These are phyloP conservation scores for Mollisiaceae sp. DNA, from an alignment of 2,329 filamentous ascomycete species.

Conservation along the genomic window DNA sequence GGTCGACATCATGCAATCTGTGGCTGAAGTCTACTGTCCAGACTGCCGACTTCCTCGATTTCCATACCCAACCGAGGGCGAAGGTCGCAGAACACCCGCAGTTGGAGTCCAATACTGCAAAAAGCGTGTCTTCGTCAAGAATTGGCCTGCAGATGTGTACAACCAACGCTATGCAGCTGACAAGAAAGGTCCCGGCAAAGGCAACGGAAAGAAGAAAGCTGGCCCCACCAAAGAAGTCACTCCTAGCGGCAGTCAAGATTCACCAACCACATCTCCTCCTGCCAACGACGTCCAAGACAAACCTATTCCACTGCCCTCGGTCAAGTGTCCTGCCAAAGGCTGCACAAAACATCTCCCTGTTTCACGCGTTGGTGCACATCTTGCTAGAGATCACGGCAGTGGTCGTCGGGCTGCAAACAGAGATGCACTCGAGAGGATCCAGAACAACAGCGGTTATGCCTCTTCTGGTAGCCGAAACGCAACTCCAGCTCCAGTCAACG, in stretches of 20 bases:
- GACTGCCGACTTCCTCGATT: conserved; percentile 77
- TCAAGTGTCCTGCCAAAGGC: conserved; percentile 62
- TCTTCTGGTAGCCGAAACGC: conserved; percentile 67
- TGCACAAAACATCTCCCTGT: conserved; percentile 70
- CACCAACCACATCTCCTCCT: conserved; percentile 47
- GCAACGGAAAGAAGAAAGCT: conserved; percentile 70
- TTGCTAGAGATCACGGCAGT: conserved; percentile 71
- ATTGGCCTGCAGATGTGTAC: conserved; percentile 79
- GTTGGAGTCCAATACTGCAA: conserved; percentile 78
- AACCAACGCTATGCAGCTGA: conserved; percentile 80
- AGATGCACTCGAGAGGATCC: conserved; percentile 56
- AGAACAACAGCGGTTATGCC: conserved; percentile 56
- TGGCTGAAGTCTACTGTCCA: conserved; percentile 73
- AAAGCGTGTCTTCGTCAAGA: conserved; percentile 77
- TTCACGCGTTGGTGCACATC: conserved; percentile 69
- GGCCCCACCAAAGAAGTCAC: conserved; percentile 46
- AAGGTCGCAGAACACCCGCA: conserved; percentile 67
- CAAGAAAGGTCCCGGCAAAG: conserved; percentile 74
- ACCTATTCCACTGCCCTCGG: conserved; percentile 67
- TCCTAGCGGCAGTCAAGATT: conserved; percentile 54
- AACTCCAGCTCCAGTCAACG: conserved; percentile 56
- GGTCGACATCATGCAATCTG: conserved; percentile 74
- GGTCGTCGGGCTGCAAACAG: conserved; percentile 67
- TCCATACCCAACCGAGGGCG: conserved; percentile 74
- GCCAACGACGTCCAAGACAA: conserved; percentile 63